Evolutionary conservation across 176 grass and related monocot species (phyloP), one percentile per base, ranked within the genome.

Genomic region (Oryza glumipatula): DNA sequence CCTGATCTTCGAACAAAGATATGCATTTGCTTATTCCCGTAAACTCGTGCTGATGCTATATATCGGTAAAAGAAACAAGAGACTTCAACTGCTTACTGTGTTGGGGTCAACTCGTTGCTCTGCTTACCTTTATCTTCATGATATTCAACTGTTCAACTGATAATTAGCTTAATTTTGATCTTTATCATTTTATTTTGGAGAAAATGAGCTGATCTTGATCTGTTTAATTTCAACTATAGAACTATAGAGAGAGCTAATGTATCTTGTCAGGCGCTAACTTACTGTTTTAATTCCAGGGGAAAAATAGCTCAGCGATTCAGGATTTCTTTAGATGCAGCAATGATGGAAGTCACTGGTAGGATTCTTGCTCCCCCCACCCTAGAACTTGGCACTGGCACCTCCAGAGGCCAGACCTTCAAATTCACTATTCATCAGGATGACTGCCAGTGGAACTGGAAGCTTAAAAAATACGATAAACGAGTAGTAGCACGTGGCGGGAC

Each of bases 291-390:
- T 76, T 79, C 6, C 89, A 91, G 85, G 0, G 82, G 89, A 32
- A 67, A 85, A 22, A 26, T 76, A 58, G 81, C 85, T 11, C 73
- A 85, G 14, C 2, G 72, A 19, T 77, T 88, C 15, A 46, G 52
- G 5, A 81, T 91, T 67, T 77, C 85, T 11, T 63, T 88, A 45
- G 71, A 49, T 41, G 9, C 63, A 51, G 14, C 36, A 74, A 92
- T 92, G 91, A 92, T 77, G 47, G 65, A 92, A 70, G 91, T 92
- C 66, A 89, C 11, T 3, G 87, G 87, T 51, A 83, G 87, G 58
- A 54, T 92, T 84, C 80, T 92, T 43, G 11, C 82, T 72, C 46
- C 87, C 54, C 91, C 91, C 24, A 49, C 44, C 48, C 84, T 92
- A 26, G 87, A 52, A 83, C 87, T 89, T 5, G 66, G 87, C 7